Conservation (phyloP, 371 early-diverging fungal species). For the Mucor plumbeus region DNA sequence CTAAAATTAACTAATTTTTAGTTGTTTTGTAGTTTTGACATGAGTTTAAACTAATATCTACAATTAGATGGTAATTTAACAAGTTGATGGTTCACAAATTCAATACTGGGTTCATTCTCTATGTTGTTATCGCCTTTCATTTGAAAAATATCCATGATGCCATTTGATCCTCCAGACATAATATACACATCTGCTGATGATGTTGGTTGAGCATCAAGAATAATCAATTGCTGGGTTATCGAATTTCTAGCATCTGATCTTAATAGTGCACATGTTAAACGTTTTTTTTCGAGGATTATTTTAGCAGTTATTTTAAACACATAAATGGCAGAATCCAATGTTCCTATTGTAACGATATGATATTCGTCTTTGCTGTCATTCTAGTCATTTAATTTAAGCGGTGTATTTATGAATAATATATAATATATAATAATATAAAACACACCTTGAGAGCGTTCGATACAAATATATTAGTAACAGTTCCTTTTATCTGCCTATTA, state of each 20-base stretch:
- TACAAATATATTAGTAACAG: constrained; percentile 10
- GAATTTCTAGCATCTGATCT: constrained; percentile 21
- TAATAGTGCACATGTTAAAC: constrained; percentile 12
- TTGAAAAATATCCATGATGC: constrained; percentile 22
- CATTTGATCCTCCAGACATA: constrained; percentile 28
- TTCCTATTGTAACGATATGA: constrained; percentile 17
- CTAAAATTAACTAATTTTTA: background rate
- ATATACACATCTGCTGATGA: constrained; percentile 10
- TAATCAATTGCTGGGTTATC: constrained; percentile 9
- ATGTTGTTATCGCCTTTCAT: constrained; percentile 2
- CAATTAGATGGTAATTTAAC: constrained; percentile 26
- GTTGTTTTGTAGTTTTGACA: background rate
- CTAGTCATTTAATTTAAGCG: background rate
- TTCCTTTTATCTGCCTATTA: background rate
- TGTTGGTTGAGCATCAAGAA: background rate
- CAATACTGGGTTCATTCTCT: constrained; percentile 9
- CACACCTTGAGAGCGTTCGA: constrained; percentile 9
- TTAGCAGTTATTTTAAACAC: constrained; percentile 9
- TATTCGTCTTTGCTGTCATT: constrained; percentile 1
- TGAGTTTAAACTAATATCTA: background rate
- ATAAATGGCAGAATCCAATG: constrained; percentile 22
- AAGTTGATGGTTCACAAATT: constrained; percentile 1
- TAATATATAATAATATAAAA: too few species aligned
- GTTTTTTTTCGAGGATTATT: background rate
- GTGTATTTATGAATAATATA: background rate